Conservation (phyloP, 148 eudicot genomes). For the Chenopodium berlandieri region DNA sequence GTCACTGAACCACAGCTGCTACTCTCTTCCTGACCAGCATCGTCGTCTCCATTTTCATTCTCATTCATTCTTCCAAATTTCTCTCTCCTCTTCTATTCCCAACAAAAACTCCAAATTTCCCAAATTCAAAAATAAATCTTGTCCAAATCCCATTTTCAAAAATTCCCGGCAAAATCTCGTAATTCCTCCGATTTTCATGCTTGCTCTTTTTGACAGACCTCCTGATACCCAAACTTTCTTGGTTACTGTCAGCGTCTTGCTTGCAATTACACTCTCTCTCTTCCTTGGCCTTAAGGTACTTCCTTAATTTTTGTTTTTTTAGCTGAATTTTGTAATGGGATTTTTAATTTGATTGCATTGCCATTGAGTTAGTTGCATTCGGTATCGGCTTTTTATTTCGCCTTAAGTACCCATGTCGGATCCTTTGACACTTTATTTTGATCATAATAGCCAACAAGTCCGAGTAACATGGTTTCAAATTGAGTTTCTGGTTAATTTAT, state of each 20-base stretch:
- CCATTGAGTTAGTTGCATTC: too few species aligned
- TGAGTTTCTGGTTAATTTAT: too few species aligned
- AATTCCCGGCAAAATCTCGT: conserved; percentile 30
- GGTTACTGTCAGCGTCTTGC: conserved; percentile 67
- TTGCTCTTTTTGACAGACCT: conserved; percentile 49
- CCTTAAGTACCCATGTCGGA: too few species aligned
- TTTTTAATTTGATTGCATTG: too few species aligned
- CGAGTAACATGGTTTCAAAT: too few species aligned
- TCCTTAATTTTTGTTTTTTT: too few species aligned
- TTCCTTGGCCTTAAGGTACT: conserved; percentile 79
- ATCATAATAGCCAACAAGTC: too few species aligned
- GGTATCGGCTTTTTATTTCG: too few species aligned
- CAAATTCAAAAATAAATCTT: conserved; percentile 27
- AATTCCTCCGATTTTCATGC: conserved; percentile 54
- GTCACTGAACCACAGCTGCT: conserved; percentile 34
- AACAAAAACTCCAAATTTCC: conserved; percentile 9
- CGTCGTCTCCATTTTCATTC: conserved; percentile 12
- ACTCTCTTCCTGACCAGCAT: conserved; percentile 20
- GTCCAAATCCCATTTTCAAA: conserved; percentile 26
- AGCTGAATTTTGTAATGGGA: too few species aligned
- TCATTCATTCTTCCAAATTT: conserved; percentile 11
- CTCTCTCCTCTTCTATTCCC: conserved; percentile 18
- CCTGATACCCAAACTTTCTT: conserved; percentile 75
- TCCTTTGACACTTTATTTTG: too few species aligned
- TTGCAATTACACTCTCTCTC: conserved; percentile 81